Percentiles rank a stretch among this genome's conserved stretches.
Evolutionary conservation across 208 protist genomes (phyloP).

Genomic region (Acanthamoeba triangularis): DNA sequence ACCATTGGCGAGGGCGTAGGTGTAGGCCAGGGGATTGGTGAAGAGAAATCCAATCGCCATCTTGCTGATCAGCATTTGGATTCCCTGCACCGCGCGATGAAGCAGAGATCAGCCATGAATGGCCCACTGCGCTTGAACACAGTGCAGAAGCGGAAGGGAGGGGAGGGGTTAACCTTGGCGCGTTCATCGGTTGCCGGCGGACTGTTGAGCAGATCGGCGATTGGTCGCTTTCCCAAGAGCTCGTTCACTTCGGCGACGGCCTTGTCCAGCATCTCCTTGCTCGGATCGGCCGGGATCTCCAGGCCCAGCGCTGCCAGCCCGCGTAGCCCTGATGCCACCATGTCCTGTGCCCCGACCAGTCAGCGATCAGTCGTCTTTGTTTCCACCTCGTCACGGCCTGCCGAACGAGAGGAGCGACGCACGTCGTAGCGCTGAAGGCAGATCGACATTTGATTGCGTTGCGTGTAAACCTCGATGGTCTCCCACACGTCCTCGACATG

Average conservation of each 20-base stretch:
- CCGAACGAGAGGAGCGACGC: no score
- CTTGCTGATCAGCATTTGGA: slow-evolving; percentile 43
- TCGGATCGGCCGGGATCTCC: neutral
- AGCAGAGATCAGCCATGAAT: neutral
- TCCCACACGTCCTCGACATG: neutral
- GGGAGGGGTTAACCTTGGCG: neutral
- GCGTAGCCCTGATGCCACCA: neutral
- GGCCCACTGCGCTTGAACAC: no score
- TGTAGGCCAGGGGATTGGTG: slow-evolving; percentile 9
- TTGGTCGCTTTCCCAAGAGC: neutral
- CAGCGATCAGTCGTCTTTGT: no score
- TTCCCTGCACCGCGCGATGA: no score
- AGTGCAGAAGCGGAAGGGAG: no score
- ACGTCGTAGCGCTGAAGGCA: slow-evolving; percentile 35
- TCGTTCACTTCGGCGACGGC: neutral
- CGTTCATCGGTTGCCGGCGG: slow-evolving; percentile 1
- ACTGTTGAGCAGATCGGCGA: neutral
- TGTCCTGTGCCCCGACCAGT: neutral
- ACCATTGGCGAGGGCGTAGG: no score
- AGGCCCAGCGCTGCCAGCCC: slow-evolving; percentile 6
- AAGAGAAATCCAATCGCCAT: slow-evolving; percentile 4
- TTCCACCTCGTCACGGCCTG: no score
- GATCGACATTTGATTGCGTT: neutral
- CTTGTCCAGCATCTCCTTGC: neutral
- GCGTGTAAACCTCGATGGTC: slow-evolving; percentile 33